A percentile compares a stretch with the other conserved stretches of the same genome.
Evolutionary conservation across 768 basidiomycete genomes (phyloP).

Genomic region (Antrodiella citrinella): DNA sequence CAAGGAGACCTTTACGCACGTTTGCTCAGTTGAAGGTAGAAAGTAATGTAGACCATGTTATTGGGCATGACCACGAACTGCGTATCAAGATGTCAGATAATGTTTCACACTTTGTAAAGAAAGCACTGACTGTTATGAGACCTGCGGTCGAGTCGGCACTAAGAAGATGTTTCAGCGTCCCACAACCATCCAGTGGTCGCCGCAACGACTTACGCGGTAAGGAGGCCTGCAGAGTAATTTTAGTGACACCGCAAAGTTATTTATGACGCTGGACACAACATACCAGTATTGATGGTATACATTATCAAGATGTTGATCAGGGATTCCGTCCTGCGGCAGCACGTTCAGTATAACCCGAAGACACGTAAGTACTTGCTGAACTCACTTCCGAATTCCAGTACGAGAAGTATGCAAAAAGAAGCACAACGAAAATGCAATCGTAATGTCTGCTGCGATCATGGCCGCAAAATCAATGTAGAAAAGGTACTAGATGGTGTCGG

Average conservation of each 20-base stretch:
- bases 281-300: constrained; percentile 11
- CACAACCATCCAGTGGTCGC: too few relatives aligned
- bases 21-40: constrained; percentile 13
- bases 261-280: too few relatives aligned
- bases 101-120: background rate
- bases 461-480: constrained; percentile 47
- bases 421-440: constrained; percentile 41
- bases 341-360: too few relatives aligned
- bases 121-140: constrained; percentile 1
- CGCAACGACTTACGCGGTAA: constrained; percentile 11
- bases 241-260: too few relatives aligned
- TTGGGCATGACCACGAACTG: constrained; percentile 9
- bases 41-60: constrained; percentile 8
- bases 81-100: background rate
- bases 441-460: constrained; percentile 41
- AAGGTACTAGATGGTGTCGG: constrained; percentile 38
- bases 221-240: constrained; percentile 7
- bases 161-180: too few relatives aligned
- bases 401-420: constrained; percentile 39
- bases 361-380: background rate
- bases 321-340: constrained; percentile 9
- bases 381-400: constrained; percentile 43
- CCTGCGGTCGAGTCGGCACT: constrained; percentile 8
- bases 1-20: constrained; percentile 1
- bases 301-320: constrained; percentile 10